phyloP scores from a whole-genome alignment of 352 stramenopile species.

The Phytophthora meadii region DNA sequence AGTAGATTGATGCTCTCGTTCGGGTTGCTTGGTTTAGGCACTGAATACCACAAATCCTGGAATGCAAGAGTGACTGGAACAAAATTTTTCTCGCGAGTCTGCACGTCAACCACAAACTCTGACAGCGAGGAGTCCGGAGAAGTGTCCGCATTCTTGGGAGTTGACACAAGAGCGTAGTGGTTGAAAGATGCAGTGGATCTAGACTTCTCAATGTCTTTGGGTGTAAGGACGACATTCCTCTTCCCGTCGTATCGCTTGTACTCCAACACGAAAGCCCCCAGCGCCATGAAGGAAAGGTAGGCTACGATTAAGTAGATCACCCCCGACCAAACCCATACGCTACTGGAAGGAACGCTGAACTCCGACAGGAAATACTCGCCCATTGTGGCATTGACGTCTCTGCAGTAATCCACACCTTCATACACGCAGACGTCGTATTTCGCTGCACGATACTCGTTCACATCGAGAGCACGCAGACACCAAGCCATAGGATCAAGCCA shows the following conservation, averaged over 20 bases:
- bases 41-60: slow-evolving; percentile 10
- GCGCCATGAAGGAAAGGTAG: slow-evolving; percentile 40
- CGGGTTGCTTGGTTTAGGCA: slow-evolving; percentile 9
- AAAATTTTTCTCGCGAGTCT: not conserved
- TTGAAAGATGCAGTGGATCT: slow-evolving; percentile 1
- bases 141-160: slow-evolving; percentile 11
- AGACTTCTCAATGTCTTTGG: slow-evolving; percentile 7
- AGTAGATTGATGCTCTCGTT: slow-evolving; percentile 6
- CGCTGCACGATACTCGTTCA: slow-evolving; percentile 38
- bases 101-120: slow-evolving; percentile 11
- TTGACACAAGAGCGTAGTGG: slow-evolving; percentile 15
- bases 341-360: slow-evolving; percentile 37
- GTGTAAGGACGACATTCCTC: slow-evolving; percentile 9
- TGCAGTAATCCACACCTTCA: slow-evolving; percentile 42
- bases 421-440: slow-evolving; percentile 33
- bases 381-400: slow-evolving; percentile 42
- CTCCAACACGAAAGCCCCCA: slow-evolving; percentile 43
- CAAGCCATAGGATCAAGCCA: slow-evolving; percentile 58
- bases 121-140: not conserved
- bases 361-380: slow-evolving; percentile 41
- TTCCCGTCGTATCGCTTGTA: slow-evolving; percentile 41
- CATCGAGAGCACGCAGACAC: slow-evolving; percentile 38
- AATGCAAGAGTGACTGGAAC: not conserved
- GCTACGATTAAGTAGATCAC: slow-evolving; percentile 36
- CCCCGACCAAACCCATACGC: slow-evolving; percentile 29